Conservation (phyloP, 805 yeast species). For the Saccharomycopsis oosterbeekiorum region DNA sequence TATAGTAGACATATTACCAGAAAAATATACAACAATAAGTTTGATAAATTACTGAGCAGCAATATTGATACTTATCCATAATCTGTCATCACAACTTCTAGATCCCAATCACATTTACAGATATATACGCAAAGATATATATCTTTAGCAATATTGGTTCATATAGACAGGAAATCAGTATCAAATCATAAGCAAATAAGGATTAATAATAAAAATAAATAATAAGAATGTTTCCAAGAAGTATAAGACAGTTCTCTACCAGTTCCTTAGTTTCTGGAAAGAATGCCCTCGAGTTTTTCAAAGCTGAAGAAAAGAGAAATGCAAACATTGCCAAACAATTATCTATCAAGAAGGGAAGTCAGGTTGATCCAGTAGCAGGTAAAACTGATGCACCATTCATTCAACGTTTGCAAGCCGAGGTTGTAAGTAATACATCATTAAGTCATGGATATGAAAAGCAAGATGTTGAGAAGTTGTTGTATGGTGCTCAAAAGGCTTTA, state of each 20-base stretch:
- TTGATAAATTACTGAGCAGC: too few relatives aligned
- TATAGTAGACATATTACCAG: too few relatives aligned
- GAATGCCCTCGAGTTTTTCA: conserved; percentile 26
- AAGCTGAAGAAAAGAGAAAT: conserved; percentile 27
- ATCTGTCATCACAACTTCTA: too few relatives aligned
- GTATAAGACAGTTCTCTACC: conserved; percentile 16
- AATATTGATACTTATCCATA: too few relatives aligned
- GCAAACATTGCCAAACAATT: conserved; percentile 28
- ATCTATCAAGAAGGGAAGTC: conserved; percentile 24
- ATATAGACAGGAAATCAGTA: too few relatives aligned
- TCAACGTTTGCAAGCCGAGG: conserved; percentile 52
- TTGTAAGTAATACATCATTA: conserved; percentile 55
- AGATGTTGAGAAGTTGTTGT: conserved; percentile 67
- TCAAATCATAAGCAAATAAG: too few relatives aligned
- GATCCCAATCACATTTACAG: too few relatives aligned
- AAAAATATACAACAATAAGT: too few relatives aligned
- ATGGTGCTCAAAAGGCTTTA: conserved; percentile 64
- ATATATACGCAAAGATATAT: too few relatives aligned
- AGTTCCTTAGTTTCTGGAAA: conserved; percentile 16
- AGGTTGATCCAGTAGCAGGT: conserved; percentile 83
- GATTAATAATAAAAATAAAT: too few relatives aligned
- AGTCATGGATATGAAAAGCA: conserved; percentile 46
- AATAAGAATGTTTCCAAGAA: background rate
- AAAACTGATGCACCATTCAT: conserved; percentile 56
- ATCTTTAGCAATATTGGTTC: too few relatives aligned